Evolutionary conservation across 495 filamentous ascomycete species (phyloP).

Genomic region (Annulohypoxylon bovei): DNA sequence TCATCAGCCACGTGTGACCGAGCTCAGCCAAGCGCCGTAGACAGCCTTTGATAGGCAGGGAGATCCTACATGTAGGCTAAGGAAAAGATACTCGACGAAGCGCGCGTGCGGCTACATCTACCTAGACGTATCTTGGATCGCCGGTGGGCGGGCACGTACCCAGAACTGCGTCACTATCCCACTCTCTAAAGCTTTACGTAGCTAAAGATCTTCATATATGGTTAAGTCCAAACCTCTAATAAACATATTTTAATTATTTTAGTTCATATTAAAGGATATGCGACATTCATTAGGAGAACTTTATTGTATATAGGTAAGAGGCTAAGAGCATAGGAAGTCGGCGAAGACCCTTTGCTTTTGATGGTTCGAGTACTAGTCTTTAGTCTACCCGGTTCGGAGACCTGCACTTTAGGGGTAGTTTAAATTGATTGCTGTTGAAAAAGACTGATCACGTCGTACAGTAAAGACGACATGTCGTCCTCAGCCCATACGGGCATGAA

Average conservation of each 20-base stretch:
- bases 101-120: constrained; percentile 18
- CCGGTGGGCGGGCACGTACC: constrained; percentile 7
- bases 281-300: constrained; percentile 1
- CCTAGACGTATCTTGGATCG: constrained; percentile 1
- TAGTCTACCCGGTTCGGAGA: constrained; percentile 4
- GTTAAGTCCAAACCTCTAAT: background rate
- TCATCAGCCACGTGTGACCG: constrained; percentile 9
- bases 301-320: no score
- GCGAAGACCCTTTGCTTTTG: background rate
- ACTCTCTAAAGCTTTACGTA: background rate
- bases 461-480: constrained; percentile 4
- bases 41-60: constrained; percentile 12
- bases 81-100: background rate
- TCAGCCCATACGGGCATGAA: constrained; percentile 1
- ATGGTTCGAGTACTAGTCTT: constrained; percentile 12
- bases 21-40: constrained; percentile 3
- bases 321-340: background rate
- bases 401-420: background rate
- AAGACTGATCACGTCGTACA: constrained; percentile 32
- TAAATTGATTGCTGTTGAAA: constrained; percentile 18
- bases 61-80: constrained; percentile 6
- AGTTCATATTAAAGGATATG: background rate
- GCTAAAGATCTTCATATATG: background rate
- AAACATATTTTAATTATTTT: background rate
- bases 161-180: background rate